Conservation (phyloP, 1,284 basidiomycete species). For the Leccinum olivaceoglutinosum region DNA sequence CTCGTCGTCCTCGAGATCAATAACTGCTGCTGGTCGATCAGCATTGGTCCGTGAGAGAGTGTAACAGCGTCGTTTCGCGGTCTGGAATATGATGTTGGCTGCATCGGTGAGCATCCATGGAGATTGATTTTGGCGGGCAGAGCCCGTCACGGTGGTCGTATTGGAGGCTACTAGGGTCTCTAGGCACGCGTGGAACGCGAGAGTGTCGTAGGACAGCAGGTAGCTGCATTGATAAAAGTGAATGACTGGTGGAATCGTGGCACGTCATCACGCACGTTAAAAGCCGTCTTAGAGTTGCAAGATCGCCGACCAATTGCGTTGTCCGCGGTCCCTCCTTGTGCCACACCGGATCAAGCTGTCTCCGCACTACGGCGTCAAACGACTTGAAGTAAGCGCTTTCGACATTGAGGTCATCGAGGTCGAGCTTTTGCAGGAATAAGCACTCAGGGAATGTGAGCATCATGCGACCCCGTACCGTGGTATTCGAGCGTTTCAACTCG, state of each 20-base stretch:
- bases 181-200: conserved; percentile 89
- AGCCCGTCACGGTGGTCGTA: conserved; percentile 47
- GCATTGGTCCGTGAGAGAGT: conserved; percentile 38
- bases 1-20: conserved; percentile 50
- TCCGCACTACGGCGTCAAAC: conserved; percentile 87
- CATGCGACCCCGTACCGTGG: conserved; percentile 39
- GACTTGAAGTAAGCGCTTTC: conserved; percentile 94
- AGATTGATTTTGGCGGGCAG: conserved; percentile 62
- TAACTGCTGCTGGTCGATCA: conserved; percentile 11
- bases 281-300: conserved; percentile 81
- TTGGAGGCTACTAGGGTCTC: conserved; percentile 86
- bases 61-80: conserved; percentile 81
- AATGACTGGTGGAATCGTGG: not conserved
- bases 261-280: conserved; percentile 53
- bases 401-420: conserved; percentile 89
- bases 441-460: not conserved
- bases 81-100: conserved; percentile 82
- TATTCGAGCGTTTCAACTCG: conserved; percentile 88
- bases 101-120: conserved; percentile 88
- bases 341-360: conserved; percentile 92
- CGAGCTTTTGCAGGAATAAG: conserved; percentile 53
- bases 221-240: conserved; percentile 35
- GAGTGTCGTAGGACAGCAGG: conserved; percentile 86
- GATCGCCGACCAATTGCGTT: conserved; percentile 86
- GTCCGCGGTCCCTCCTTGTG: conserved; percentile 92